Evolutionary conservation across 768 basidiomycete species (phyloP), one percentile per base, ranked within the genome.

Genomic region (Tephrocybe sp.): DNA sequence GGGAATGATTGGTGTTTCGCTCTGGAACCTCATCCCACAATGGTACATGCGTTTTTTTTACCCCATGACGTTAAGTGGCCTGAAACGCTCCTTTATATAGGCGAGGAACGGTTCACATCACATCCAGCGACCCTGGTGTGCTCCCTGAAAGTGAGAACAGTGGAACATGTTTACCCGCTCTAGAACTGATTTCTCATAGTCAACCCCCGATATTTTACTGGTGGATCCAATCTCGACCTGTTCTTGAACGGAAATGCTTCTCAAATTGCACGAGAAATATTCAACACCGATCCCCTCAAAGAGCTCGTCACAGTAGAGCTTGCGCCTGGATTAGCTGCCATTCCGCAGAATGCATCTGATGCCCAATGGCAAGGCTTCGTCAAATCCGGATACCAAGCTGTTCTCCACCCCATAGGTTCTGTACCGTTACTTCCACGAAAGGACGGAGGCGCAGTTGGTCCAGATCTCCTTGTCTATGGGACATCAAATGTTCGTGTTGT

Each of bases 1-100:
- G 29, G 31, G 27, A 18, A 1, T 44, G 0, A 39, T 49, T 10
- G 42, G 51, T 15, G n/a, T 33, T 2, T 1, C 21, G 33, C 42
- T n/a, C n/a, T 56, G 55, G 55, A 56, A 56, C 22, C 39, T 56
- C 1, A 38, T 56, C 9, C 55, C 55, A n/a, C 50, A 50, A 23
- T 56, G 55, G 55, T 56, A 49, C 12, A 18, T 27, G 24, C 19
- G 38, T 3, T 19, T 25, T 1, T 12, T 40, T 19, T 19, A n/a
- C n/a, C n/a, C 18, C 1, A 2, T n/a, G 11, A 21, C 34, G 16
- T 2, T 4, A 1, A 37, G 18, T 29, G 2, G 31, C 33, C n/a
- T 36, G 9, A 38, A 38, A 9, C n/a, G 12, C n/a, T n/a, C n/a
- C n/a, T n/a, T 19, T 18, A 19, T 19, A 3, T 30, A 51, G 50